Conservation (phyloP, 345 rosid species). For the Populus davidiana region DNA sequence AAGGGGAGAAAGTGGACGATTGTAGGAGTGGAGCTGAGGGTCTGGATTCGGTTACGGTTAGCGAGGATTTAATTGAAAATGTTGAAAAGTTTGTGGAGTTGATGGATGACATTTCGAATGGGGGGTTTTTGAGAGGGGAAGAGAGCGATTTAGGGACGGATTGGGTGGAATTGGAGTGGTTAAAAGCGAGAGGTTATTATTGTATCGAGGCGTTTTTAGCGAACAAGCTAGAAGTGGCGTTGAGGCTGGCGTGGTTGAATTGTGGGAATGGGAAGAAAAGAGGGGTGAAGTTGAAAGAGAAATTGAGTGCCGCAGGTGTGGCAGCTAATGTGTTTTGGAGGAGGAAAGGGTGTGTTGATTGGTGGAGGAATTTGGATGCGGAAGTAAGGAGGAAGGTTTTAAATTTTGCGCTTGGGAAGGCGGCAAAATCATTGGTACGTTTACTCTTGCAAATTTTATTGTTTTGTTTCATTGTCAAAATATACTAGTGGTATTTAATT, state of each 20-base stretch:
- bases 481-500: not conserved
- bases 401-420: constrained; percentile 50
- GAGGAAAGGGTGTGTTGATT: constrained; percentile 75
- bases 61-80: constrained; percentile 51
- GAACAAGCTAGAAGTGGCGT: constrained; percentile 74
- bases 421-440: constrained; percentile 71
- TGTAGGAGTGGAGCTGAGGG: constrained; percentile 47
- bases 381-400: constrained; percentile 47
- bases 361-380: constrained; percentile 76
- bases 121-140: constrained; percentile 75
- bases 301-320: constrained; percentile 47
- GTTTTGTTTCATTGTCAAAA: not conserved
- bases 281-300: constrained; percentile 82
- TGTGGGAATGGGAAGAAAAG: constrained; percentile 57
- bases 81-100: constrained; percentile 60
- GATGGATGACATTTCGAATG: constrained; percentile 68
- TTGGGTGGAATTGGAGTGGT: constrained; percentile 89
- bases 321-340: constrained; percentile 86
- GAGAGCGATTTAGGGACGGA: constrained; percentile 61
- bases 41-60: constrained; percentile 62
- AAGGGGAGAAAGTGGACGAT: constrained; percentile 54
- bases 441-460: not conserved
- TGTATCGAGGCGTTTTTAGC: constrained; percentile 74
- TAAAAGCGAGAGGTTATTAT: constrained; percentile 82
- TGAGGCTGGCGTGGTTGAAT: constrained; percentile 90